Base-by-base conservation (phyloP, 306 rosid genomes). In the Inga leiocalycina region DNA sequence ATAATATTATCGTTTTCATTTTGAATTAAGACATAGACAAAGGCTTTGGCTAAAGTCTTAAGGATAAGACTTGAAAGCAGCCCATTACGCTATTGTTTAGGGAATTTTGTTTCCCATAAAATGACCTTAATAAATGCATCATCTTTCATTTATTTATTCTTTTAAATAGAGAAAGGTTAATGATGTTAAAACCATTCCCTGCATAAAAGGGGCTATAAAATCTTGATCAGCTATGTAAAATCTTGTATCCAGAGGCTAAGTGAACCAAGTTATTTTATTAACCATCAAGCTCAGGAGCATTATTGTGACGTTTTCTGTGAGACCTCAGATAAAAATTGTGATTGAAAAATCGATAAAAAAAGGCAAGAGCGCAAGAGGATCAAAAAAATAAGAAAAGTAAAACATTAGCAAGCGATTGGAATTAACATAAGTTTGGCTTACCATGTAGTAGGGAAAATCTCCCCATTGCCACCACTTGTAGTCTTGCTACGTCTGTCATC, bases 371-470 rank as follows among this genome's bases (percentile, higher is more conserved):
- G 3, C 35, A 54, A 10, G 49, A 64, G 75, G n/a, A 80, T n/a
- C 20, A 61, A 10, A 5, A 44, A 49, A 27, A 61, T 3, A 11
- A 35, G 14, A 19, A 64, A 76, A 14, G 62, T 48, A 76, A 76
- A 76, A 35, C 49, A 54, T 64, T 19, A 65, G 32, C 74, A 44
- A 22, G 54, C 68, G 22, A 77, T 51, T 61, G 48, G 56, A 77
- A 77, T 17, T 79, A 56, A 44, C 17, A 74, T 9, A 78, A 84
- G 79, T 71, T 75, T 57, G 48, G 64, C 90, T 87, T 91, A 96
- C 99, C 94, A 82, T 85, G 84, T 91, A 83, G 43, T 66, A 30
- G 90, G 57, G 69, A 78, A 86, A 66, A 52, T 54, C 71, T 84
- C 82, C 68, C 69, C 84, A 82, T 70, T 80, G 27, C 77, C 75